Conservation (phyloP, 768 basidiomycete species). For the Boletus eberwhitei region DNA sequence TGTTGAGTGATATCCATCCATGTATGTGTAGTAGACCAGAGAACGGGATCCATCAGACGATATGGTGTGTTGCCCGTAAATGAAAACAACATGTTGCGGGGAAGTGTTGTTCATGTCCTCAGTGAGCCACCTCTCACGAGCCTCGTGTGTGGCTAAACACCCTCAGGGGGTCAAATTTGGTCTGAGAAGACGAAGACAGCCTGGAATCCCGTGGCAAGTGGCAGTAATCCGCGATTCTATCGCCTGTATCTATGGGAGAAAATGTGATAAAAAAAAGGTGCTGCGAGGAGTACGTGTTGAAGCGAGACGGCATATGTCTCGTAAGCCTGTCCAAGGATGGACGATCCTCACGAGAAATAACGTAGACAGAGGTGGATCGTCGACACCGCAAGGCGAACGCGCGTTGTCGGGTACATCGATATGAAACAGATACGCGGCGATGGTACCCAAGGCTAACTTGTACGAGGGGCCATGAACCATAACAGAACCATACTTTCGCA, state of each 20-base stretch:
- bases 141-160: conserved; percentile 19
- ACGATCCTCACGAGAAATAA: conserved; percentile 11
- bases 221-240: conserved; percentile 17
- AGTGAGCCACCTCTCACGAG: conserved; percentile 3
- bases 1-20: conserved; percentile 11
- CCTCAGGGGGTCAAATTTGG: conserved; percentile 15
- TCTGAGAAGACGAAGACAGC: neutral
- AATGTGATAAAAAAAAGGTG: conserved; percentile 10
- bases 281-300: neutral
- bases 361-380: conserved; percentile 11
- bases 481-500: too few species aligned
- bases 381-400: conserved; percentile 6
- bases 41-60: conserved; percentile 4
- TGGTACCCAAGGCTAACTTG: neutral
- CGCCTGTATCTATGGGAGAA: conserved; percentile 10
- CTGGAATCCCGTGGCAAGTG: conserved; percentile 2
- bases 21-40: conserved; percentile 10
- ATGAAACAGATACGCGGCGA: neutral
- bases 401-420: neutral
- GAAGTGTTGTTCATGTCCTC: conserved; percentile 13
- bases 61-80: conserved; percentile 15
- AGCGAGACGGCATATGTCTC: conserved; percentile 4
- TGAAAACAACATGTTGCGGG: conserved; percentile 28
- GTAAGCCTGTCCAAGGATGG: conserved; percentile 5
- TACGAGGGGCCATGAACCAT: too few species aligned